Base-by-base conservation (phyloP, 805 yeast species). In the Candida namnaoensis region DNA sequence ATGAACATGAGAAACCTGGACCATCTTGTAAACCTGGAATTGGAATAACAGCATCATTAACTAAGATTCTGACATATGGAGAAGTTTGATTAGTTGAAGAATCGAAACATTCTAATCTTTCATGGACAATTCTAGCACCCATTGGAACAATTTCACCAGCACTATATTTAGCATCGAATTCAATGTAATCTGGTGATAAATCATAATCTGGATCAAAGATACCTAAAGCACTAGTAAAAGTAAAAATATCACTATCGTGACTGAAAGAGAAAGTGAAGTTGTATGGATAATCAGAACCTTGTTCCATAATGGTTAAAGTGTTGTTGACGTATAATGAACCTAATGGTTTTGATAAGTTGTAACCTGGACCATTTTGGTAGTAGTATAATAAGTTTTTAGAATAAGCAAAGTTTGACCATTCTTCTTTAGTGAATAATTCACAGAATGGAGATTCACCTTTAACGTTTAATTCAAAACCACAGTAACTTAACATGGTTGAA, bases 401-500 rank as follows among this genome's bases (percentile, higher is more conserved):
- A 60, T 85, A 87, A 39, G 78, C 78, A 49, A 71, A 73, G 33
- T 71, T 74, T 40, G 81, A 61, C 66, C 77, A 80, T 46, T 85
- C 91, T 24, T 78, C 78, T 49, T 71, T 71, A 35, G 87, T 80
- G 62, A 86, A 78, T 30, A 82, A 67, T 34, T 70, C 69, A 60
- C 95, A 85, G 47, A 84, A 76, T 32, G 71, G 69, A 13, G 93
- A 82, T 41, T 61, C 57, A 9, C 93, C 95, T 43, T 68, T 69
- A 9, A 77, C 83, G 42, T 83, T 84, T 37, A 83, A 61, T 60
- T 86, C 95, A 56, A 70, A 86, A 4, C 86, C 88, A 62, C 95
- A 85, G 62, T 78, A 71, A 11, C 69, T 65, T 51, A 82, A 78
- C 47, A 85, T 52, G 24, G 58, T 60, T 36, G 57, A 60, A 25